Conservation (phyloP, 2,329 filamentous ascomycete species). For the Colletotrichum filicis region DNA sequence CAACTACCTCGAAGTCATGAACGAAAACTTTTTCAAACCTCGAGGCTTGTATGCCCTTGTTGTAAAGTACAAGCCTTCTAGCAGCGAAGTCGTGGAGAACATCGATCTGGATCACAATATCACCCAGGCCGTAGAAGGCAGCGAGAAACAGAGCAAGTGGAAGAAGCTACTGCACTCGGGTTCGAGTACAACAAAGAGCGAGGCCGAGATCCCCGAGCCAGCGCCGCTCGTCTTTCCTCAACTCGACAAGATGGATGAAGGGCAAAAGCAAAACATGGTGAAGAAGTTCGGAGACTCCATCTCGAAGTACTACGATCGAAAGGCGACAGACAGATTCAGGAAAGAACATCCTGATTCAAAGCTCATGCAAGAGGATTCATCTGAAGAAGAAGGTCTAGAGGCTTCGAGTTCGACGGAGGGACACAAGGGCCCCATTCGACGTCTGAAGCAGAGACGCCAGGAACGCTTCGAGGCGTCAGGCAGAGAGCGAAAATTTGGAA, state of each 20-base stretch:
- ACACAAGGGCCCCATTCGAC: not conserved
- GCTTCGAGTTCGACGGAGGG: not conserved
- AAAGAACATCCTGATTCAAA: not conserved
- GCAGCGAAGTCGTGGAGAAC: not conserved
- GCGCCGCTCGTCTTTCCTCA: not conserved
- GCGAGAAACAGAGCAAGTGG: not conserved
- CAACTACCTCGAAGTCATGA: conserved; percentile 11
- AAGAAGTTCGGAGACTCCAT: not conserved
- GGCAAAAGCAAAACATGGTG: not conserved
- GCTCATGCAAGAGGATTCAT: not conserved
- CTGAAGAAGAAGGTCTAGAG: not conserved
- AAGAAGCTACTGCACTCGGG: not conserved
- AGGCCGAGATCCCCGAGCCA: not conserved
- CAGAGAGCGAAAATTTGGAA: not conserved
- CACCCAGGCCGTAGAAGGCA: not conserved
- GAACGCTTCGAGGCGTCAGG: not conserved
- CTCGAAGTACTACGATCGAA: not conserved
- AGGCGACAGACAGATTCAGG: not conserved
- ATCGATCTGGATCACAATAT: not conserved
- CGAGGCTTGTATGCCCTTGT: conserved; percentile 2
- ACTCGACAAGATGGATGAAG: not conserved
- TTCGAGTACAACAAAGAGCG: not conserved
- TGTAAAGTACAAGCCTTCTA: not conserved
- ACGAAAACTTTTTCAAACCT: conserved; percentile 7
- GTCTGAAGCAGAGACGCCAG: not conserved